phyloP scores from a whole-genome alignment of 1,139 yeast genomes.

The Barnettozyma hawaiiensis region DNA sequence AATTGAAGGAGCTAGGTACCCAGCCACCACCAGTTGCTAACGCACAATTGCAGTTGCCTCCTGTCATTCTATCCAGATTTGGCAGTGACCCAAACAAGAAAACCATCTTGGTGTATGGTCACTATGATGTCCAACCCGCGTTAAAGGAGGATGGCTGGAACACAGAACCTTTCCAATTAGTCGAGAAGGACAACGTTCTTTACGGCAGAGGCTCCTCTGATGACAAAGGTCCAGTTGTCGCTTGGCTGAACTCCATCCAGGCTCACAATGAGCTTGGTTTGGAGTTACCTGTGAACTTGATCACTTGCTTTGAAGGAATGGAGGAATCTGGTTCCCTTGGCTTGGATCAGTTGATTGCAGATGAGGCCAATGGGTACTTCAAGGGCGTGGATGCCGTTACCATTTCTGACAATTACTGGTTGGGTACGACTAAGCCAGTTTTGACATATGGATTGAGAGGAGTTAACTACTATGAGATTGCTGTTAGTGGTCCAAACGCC shows the following conservation, averaged over 20 bases:
- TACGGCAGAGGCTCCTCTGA: slow-evolving; percentile 95
- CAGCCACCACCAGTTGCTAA: slow-evolving; percentile 83
- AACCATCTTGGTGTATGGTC: slow-evolving; percentile 90
- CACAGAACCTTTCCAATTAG: slow-evolving; percentile 80
- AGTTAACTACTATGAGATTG: slow-evolving; percentile 83
- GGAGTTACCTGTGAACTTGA: slow-evolving; percentile 89
- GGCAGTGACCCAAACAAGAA: slow-evolving; percentile 79
- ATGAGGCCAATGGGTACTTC: slow-evolving; percentile 76
- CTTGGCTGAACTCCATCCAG: slow-evolving; percentile 90
- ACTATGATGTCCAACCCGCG: slow-evolving; percentile 98
- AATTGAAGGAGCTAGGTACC: slow-evolving; percentile 73
- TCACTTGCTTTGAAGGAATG: slow-evolving; percentile 97
- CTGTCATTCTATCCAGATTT: slow-evolving; percentile 81
- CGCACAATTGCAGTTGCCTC: slow-evolving; percentile 72
- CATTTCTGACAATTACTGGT: slow-evolving; percentile 97
- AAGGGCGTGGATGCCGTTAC: slow-evolving; percentile 90
- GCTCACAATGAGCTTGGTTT: slow-evolving; percentile 82
- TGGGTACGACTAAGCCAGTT: slow-evolving; percentile 94
- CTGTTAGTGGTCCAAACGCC: slow-evolving; percentile 87
- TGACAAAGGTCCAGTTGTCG: slow-evolving; percentile 96
- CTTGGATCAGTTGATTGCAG: slow-evolving; percentile 71
- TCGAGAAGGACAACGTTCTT: slow-evolving; percentile 45
- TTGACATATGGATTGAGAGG: slow-evolving; percentile 97
- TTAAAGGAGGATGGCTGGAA: slow-evolving; percentile 89
- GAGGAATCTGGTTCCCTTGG: slow-evolving; percentile 97